Evolutionary conservation across 768 basidiomycete genomes (phyloP).

Genomic region (Boletales sp.): DNA sequence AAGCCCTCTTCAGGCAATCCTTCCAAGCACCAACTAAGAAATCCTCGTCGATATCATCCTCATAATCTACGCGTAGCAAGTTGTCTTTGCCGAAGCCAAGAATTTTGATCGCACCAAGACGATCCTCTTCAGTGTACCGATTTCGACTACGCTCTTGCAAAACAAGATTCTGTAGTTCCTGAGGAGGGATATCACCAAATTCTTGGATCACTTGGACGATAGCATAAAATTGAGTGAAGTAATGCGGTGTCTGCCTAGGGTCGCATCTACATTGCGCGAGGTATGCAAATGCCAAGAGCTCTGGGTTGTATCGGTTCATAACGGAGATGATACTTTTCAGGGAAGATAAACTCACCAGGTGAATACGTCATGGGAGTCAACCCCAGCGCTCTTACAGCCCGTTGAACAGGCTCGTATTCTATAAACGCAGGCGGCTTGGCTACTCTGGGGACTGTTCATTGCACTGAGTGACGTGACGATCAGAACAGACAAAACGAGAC

Average conservation of each 20-base stretch:
- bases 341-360: slow-evolving; percentile 41
- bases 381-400: slow-evolving; percentile 51
- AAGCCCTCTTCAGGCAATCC: slow-evolving; percentile 51
- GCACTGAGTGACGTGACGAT: slow-evolving; percentile 2
- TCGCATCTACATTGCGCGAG: slow-evolving; percentile 80
- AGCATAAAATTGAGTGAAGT: slow-evolving; percentile 57
- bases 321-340: neutral
- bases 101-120: slow-evolving; percentile 40
- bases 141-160: slow-evolving; percentile 59
- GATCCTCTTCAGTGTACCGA: slow-evolving; percentile 59
- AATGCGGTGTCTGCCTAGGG: slow-evolving; percentile 55
- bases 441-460: slow-evolving; percentile 49
- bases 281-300: slow-evolving; percentile 75
- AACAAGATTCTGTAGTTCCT: slow-evolving; percentile 54
- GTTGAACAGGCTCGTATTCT: slow-evolving; percentile 37
- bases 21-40: slow-evolving; percentile 73
- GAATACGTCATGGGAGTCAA: slow-evolving; percentile 66
- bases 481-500: slow-evolving; percentile 14
- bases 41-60: slow-evolving; percentile 61
- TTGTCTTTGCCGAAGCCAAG: slow-evolving; percentile 70
- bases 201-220: slow-evolving; percentile 50
- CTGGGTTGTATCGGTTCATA: slow-evolving; percentile 33
- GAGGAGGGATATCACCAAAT: slow-evolving; percentile 43
- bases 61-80: slow-evolving; percentile 63
- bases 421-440: slow-evolving; percentile 42